phyloP scores from a whole-genome alignment of 768 basidiomycete genomes.

The Termitomyces eurrhizus region DNA sequence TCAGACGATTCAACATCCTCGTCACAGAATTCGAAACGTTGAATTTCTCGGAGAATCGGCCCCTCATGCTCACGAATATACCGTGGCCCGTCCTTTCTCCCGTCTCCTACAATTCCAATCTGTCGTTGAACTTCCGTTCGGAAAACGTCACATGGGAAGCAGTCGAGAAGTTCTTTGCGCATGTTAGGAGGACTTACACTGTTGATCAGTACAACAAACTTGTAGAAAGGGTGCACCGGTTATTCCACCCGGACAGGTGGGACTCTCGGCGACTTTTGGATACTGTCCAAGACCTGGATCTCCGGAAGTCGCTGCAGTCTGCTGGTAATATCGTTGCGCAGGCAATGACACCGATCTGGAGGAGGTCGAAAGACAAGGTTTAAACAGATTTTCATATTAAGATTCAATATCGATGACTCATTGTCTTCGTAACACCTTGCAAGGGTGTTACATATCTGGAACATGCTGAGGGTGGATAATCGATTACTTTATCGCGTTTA shows the following conservation, averaged over 20 bases:
- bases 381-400: background rate
- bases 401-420: background rate
- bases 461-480: too few species aligned
- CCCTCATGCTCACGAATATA: slow-evolving; percentile 14
- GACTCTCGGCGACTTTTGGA: slow-evolving; percentile 7
- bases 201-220: slow-evolving; percentile 1
- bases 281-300: slow-evolving; percentile 3
- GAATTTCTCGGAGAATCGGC: slow-evolving; percentile 21
- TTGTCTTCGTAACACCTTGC: background rate
- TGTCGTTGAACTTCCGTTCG: background rate
- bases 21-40: slow-evolving; percentile 11
- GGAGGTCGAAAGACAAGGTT: slow-evolving; percentile 1
- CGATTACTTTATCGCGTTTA: background rate
- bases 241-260: slow-evolving; percentile 16
- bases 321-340: slow-evolving; percentile 10
- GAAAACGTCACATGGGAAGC: slow-evolving; percentile 7
- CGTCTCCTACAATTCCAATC: background rate
- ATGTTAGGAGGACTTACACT: background rate
- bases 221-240: slow-evolving; percentile 1
- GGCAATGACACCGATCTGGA: slow-evolving; percentile 11
- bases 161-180: slow-evolving; percentile 6
- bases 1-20: slow-evolving; percentile 5
- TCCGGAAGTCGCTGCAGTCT: background rate
- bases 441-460: background rate
- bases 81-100: slow-evolving; percentile 16